These are phyloP conservation scores for Aspergillus tubingensis DNA, from an alignment of 2,329 filamentous ascomycete genomes.

Conservation along the genomic window DNA sequence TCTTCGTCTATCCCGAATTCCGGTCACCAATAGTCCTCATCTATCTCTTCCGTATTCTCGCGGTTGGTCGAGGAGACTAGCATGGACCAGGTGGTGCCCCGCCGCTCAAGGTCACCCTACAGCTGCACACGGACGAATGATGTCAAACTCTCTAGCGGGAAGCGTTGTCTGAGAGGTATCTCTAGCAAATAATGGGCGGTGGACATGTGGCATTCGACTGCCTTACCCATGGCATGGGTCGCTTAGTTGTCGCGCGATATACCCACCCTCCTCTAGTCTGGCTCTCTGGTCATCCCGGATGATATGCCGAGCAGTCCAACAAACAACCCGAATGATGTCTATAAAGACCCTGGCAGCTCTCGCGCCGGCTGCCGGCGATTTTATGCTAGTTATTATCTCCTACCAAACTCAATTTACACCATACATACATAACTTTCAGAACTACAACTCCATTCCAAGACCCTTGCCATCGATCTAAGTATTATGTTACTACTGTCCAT, in stretches of 20 bases:
- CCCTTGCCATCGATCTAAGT: not conserved
- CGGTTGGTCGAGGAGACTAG: not conserved
- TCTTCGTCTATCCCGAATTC: not conserved
- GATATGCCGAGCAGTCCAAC: not conserved
- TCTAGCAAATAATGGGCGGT: conserved; percentile 7
- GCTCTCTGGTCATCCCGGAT: not conserved
- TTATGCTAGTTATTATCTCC: not conserved
- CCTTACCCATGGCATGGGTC: conserved; percentile 8
- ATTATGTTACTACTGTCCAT: conserved; percentile 1
- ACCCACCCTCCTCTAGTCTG: not conserved
- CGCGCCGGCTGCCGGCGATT: not conserved
- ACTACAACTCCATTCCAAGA: not conserved
- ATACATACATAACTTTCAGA: not conserved
- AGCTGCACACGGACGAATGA: not conserved
- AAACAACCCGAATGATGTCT: not conserved
- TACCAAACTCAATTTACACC: not conserved
- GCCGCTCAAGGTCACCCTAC: not conserved
- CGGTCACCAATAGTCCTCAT: not conserved
- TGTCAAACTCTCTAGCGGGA: not conserved
- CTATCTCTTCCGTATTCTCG: not conserved
- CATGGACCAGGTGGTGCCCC: not conserved
- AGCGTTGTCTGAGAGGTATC: not conserved
- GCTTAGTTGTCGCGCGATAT: conserved; percentile 9
- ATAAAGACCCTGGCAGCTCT: not conserved
- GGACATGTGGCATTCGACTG: conserved; percentile 11